Conservation (phyloP, 768 basidiomycete species). For the Tulasnella sp. region DNA sequence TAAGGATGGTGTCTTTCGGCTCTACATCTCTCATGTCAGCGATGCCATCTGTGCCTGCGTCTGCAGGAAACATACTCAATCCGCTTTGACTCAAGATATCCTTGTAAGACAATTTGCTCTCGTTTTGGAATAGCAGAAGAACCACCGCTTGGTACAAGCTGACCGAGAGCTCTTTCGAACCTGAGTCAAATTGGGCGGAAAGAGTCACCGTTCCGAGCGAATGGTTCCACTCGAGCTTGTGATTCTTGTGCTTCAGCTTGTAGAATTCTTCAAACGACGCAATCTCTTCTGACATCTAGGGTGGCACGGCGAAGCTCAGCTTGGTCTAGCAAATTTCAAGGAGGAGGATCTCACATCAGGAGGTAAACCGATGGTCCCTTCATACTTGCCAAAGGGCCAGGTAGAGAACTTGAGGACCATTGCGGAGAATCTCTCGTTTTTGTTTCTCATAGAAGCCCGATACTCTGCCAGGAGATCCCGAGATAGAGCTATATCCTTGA, state of each 20-base stretch:
- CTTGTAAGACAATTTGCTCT: conserved; percentile 48
- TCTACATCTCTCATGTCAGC: conserved; percentile 37
- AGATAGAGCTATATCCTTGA: conserved; percentile 78
- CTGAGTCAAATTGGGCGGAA: conserved; percentile 56
- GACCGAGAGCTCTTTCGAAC: conserved; percentile 78
- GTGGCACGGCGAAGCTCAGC: not conserved
- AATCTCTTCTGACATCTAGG: conserved; percentile 68
- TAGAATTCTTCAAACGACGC: conserved; percentile 61
- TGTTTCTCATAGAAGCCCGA: conserved; percentile 36
- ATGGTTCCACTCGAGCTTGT: conserved; percentile 78
- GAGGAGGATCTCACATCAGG: conserved; percentile 36
- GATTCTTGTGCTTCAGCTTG: conserved; percentile 64
- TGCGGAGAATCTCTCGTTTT: conserved; percentile 43
- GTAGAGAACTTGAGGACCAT: conserved; percentile 82
- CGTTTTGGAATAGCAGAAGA: conserved; percentile 76
- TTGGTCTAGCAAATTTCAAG: not conserved
- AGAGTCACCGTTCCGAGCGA: conserved; percentile 76
- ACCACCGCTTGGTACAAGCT: conserved; percentile 87
- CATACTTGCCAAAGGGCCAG: conserved; percentile 61
- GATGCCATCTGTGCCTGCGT: not conserved
- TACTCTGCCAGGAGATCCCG: conserved; percentile 64
- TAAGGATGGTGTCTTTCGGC: conserved; percentile 63
- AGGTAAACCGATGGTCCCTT: conserved; percentile 42
- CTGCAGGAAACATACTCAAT: conserved; percentile 51
- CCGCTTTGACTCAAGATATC: conserved; percentile 61